Base-by-base conservation (phyloP, 805 yeast genomes). In the Kockiozyma suomiensis region DNA sequence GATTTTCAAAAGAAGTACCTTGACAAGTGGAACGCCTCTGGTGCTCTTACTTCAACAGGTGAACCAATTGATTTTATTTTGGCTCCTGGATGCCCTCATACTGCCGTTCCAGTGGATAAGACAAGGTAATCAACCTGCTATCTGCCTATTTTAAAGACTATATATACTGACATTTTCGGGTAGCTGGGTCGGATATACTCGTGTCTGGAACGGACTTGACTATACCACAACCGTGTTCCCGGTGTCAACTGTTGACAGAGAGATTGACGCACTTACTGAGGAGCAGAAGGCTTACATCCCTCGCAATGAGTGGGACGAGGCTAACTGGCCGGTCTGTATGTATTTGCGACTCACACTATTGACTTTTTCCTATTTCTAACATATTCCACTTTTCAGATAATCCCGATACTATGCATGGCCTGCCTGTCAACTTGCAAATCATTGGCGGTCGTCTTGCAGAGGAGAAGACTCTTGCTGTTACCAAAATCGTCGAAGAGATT, bases 51-150 rank as follows among this genome's bases (percentile, higher is more conserved):
- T 15, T 66, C 69, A 8, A 68, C 73, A 38, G 81, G 80, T 1
- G 69, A 68, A 42, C 77, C 78, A 30, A 76, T 82, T 33, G 86
- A 82, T 68, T 81, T 76, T 4, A 74, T 82, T 17, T 70, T 82
- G 38, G 70, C 76, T 66, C 84, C 84, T 0, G 80, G 76, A 0
- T 72, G 80, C n/a, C 78, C 83, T 15, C 76, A 75, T 59, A 75
- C 82, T 4, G 80, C 80, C 2, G 69, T 68, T 30, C 76, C 75
- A 1, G 66, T 69, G 40, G 75, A 72, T 4, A 73, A 75, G 45
- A 76, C 75, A 52, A 69, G 67, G 63, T 64, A 46, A 4, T 76
- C 76, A 19, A 3, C n/a, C 49, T 15, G n/a, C 37, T 21, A 10
- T 10, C 40, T 32, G 7, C 6, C 30, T 13, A 32, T 23, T 10